These are phyloP conservation scores for Chlamydomonas applanata DNA, from an alignment of 139 green algal species.

Conservation along the genomic window DNA sequence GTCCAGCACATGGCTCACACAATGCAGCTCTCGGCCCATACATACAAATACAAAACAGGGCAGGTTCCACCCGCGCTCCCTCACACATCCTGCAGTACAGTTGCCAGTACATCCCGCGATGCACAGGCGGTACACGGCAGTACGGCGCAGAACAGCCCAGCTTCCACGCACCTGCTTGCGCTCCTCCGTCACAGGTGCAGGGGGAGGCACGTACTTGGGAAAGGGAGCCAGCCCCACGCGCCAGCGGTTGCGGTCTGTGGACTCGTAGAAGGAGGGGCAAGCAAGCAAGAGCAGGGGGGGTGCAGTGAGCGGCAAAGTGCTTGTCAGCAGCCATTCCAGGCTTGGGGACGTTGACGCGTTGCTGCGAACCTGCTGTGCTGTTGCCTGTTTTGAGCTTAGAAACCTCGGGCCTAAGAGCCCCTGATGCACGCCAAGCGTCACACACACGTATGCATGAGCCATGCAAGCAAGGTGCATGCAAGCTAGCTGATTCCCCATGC, in stretches of 20 bases:
- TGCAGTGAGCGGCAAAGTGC: background rate
- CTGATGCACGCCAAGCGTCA: too few species aligned
- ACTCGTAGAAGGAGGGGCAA: too few species aligned
- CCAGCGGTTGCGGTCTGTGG: slow-evolving; percentile 62
- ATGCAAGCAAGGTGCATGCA: too few species aligned
- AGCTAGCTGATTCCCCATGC: too few species aligned
- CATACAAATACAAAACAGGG: too few species aligned
- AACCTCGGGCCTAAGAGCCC: too few species aligned
- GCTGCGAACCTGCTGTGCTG: too few species aligned
- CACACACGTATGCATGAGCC: too few species aligned
- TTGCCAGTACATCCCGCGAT: background rate
- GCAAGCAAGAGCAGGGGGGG: background rate
- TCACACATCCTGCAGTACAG: background rate
- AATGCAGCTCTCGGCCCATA: too few species aligned
- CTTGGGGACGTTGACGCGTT: too few species aligned
- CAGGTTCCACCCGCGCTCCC: background rate
- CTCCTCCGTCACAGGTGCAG: slow-evolving; percentile 64
- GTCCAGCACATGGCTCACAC: background rate
- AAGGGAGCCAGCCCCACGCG: slow-evolving; percentile 64
- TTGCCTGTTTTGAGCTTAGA: background rate
- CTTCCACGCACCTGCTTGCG: slow-evolving; percentile 27
- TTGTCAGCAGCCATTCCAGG: background rate
- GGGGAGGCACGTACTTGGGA: slow-evolving; percentile 62
- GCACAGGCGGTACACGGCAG: background rate
- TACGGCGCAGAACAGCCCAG: too few species aligned